phyloP scores from a whole-genome alignment of 805 yeast genomes.

The Yueomyces sp. region DNA sequence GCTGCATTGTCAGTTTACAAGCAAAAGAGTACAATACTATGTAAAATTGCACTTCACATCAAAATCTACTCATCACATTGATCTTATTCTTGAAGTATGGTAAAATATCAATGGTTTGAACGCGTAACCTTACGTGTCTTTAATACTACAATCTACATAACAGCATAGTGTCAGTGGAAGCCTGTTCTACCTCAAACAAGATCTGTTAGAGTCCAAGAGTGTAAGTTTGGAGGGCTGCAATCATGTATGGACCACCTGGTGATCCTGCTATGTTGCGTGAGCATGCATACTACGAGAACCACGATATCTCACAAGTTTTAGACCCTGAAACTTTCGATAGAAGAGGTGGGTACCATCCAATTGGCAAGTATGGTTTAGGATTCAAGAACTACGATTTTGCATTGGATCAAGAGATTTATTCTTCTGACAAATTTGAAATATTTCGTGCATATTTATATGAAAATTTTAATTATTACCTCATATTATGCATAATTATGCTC shows the following conservation, averaged over 20 bases:
- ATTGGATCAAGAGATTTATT: constrained; percentile 12
- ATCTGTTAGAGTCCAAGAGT: no score
- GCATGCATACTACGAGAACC: constrained; percentile 24
- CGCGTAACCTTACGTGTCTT: no score
- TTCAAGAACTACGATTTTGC: constrained; percentile 21
- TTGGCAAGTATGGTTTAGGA: constrained; percentile 21
- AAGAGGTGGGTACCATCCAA: constrained; percentile 21
- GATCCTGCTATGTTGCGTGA: constrained; percentile 26
- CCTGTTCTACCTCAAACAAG: no score
- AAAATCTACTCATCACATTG: no score
- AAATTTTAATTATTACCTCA: constrained; percentile 12
- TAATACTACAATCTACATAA: no score
- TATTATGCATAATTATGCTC: constrained; percentile 6
- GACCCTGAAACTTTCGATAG: constrained; percentile 16
- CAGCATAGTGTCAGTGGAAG: no score
- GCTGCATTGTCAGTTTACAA: no score
- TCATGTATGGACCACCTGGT: constrained; percentile 10
- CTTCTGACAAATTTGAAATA: constrained; percentile 7
- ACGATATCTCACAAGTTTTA: constrained; percentile 17
- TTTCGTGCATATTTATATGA: constrained; percentile 15
- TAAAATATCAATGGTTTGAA: no score
- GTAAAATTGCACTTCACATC: no score
- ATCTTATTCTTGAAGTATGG: no score
- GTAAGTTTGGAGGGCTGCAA: not conserved
- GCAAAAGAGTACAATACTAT: no score